phyloP scores from a whole-genome alignment of 177 flowering plant genomes.

The Tripterygium wilfordii region DNA sequence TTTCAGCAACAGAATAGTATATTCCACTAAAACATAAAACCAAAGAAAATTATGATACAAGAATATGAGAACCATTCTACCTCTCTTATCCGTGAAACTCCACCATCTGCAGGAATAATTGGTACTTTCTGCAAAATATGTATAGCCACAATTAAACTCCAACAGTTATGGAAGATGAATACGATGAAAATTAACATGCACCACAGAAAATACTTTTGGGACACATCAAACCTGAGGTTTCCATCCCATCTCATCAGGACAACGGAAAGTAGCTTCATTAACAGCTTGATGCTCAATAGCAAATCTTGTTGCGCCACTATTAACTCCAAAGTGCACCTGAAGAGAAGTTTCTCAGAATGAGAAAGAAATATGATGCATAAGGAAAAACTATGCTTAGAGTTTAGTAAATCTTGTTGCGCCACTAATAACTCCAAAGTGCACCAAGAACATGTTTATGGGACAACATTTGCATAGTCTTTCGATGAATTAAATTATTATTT shows the following conservation, averaged over 20 bases:
- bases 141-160: too few species aligned
- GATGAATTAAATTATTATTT: too few species aligned
- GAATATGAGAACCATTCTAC: constrained; percentile 38
- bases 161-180: too few species aligned
- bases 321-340: constrained; percentile 96
- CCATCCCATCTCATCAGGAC: constrained; percentile 98
- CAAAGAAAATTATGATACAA: too few species aligned
- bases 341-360: constrained; percentile 10
- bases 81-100: constrained; percentile 54
- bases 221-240: constrained; percentile 73
- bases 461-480: too few species aligned
- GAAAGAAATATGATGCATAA: constrained; percentile 2
- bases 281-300: constrained; percentile 88
- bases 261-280: constrained; percentile 96
- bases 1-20: too few species aligned
- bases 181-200: too few species aligned
- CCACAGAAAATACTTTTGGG: neutral
- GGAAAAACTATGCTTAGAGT: neutral
- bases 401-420: constrained; percentile 86
- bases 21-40: too few species aligned
- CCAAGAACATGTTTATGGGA: constrained; percentile 12
- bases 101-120: constrained; percentile 82
- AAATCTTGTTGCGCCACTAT: constrained; percentile 88
- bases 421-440: constrained; percentile 96
- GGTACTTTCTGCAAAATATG: constrained; percentile 66